Base-by-base conservation (phyloP, 805 yeast species). In the Zygoascus ofunaensis region DNA sequence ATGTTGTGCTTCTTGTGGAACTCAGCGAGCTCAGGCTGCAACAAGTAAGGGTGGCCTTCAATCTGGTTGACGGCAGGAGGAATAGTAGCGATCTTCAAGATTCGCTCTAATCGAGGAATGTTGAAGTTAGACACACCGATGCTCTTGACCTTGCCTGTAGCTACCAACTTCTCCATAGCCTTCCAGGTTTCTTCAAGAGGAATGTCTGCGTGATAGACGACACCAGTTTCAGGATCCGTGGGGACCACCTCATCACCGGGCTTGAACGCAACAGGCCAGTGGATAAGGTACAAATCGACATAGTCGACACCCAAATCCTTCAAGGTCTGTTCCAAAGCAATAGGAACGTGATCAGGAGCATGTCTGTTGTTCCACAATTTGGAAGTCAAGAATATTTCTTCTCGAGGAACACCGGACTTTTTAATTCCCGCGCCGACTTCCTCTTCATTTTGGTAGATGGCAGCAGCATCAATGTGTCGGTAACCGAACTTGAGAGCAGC, bases 101-200 rank as follows among this genome's bases (percentile, higher is more conserved):
- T 62, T 57, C 81, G 82, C 46, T 78, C 72, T 20, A 84, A 59
- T 57, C 79, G 86, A 3, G 61, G 63, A 14, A 61, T 56, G 39
- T 86, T 85, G 55, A 71, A 84, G 64, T 83, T 83, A 5, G 94
- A 83, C 14, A 85, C 89, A 39, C 94, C 95, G 45, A 85, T 77
- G 12, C 83, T 71, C 54, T 70, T 73, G 43, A 81, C 76, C 38
- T 67, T 59, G 7, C 86, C 82, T 15, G 62, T 55, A 28, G 58
- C 72, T 14, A 71, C 77, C 3, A 69, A 69, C 48, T 76, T 76
- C 58, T 78, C 76, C 57, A 78, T 60, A 4, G 77, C 80, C 46
- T 59, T 57, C 72, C 76, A 79, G 15, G 76, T 66, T 37, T 70
- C 73, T 34, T 74, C 49, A 7, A 58, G 15, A 14, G 57, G 37